Conservation (phyloP, 805 yeast species). For the Cephaloascus fragrans region DNA sequence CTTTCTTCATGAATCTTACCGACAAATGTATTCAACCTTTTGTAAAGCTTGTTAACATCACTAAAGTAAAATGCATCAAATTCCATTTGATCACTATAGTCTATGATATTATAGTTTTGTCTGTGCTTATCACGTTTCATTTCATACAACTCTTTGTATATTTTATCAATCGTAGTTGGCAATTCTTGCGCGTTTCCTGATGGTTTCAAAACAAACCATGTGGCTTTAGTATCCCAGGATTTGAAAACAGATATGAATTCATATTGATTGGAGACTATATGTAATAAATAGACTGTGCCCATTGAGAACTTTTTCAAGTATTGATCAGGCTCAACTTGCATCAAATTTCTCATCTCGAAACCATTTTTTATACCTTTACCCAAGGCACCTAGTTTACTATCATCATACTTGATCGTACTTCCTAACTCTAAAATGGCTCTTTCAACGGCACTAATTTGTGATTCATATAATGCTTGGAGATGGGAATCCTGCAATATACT, state of each 20-base stretch:
- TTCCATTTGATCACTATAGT: constrained; percentile 39
- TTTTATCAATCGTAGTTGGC: constrained; percentile 40
- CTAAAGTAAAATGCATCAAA: constrained; percentile 49
- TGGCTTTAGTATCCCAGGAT: constrained; percentile 45
- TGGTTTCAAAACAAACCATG: constrained; percentile 58
- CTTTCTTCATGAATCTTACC: constrained; percentile 53
- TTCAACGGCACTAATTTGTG: constrained; percentile 56
- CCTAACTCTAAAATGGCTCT: constrained; percentile 79
- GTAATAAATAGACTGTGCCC: constrained; percentile 57
- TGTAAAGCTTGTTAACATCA: constrained; percentile 45
- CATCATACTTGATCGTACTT: constrained; percentile 57
- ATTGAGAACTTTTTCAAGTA: constrained; percentile 49
- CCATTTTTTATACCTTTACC: constrained; percentile 84
- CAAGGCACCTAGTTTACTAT: constrained; percentile 66
- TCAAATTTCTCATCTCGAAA: constrained; percentile 53
- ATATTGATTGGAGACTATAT: constrained; percentile 62
- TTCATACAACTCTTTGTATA: constrained; percentile 44
- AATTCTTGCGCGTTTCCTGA: constrained; percentile 55
- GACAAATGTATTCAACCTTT: constrained; percentile 44
- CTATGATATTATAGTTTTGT: constrained; percentile 34
- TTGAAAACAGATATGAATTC: constrained; percentile 63
- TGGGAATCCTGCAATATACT: constrained; percentile 54
- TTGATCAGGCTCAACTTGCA: constrained; percentile 33
- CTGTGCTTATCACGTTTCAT: constrained; percentile 35
- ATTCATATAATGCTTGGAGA: constrained; percentile 67